phyloP scores from a whole-genome alignment of 1,139 yeast genomes.

The Taphrina populina region DNA sequence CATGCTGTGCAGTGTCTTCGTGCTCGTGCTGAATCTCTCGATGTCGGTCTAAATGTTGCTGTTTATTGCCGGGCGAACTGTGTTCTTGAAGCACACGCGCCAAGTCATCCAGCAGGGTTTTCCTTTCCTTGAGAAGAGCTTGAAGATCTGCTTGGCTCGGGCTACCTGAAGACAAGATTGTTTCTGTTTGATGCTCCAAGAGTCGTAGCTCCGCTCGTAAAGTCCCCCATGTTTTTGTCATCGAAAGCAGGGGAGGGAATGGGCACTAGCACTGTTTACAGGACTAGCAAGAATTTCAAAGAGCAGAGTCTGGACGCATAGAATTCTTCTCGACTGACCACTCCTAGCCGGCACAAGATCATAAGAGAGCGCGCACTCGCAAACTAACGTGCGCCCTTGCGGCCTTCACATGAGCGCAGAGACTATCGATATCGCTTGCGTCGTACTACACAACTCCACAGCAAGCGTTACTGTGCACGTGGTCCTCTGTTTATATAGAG shows the following conservation, averaged over 20 bases:
- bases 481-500: too few species aligned
- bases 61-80: conserved; percentile 57
- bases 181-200: conserved; percentile 58
- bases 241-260: too few species aligned
- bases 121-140: conserved; percentile 44
- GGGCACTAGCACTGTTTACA: too few species aligned
- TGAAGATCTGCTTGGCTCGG: neutral
- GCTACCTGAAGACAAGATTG: conserved; percentile 44
- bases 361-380: too few species aligned
- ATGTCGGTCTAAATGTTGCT: conserved; percentile 81
- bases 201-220: conserved; percentile 57
- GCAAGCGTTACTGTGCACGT: too few species aligned
- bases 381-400: too few species aligned
- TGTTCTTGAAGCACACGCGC: conserved; percentile 58
- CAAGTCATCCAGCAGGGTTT: conserved; percentile 48
- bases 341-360: too few species aligned
- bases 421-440: too few species aligned
- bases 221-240: conserved; percentile 49
- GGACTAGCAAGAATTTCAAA: neutral
- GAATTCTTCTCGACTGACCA: too few species aligned
- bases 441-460: too few species aligned
- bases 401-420: too few species aligned
- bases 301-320: too few species aligned
- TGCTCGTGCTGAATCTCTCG: conserved; percentile 74
- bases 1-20: conserved; percentile 59